These are phyloP conservation scores for Trichoderma oligosporum DNA, from an alignment of 2,329 filamentous ascomycete genomes.

Conservation along the genomic window DNA sequence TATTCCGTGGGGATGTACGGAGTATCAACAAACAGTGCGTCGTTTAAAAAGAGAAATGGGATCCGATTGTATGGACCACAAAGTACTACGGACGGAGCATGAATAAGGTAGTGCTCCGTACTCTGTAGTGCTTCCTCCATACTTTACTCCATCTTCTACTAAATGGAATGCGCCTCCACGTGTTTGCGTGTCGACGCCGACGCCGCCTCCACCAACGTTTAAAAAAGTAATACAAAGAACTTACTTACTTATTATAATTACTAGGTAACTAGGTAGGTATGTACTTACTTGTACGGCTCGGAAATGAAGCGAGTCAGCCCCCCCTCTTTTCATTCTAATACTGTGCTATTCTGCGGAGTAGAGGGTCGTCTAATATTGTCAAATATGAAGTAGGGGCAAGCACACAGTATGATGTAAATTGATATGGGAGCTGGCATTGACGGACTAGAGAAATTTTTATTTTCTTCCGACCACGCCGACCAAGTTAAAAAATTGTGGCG, in stretches of 20 bases:
- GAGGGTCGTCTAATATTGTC: not conserved
- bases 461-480: conserved; percentile 9
- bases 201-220: no score
- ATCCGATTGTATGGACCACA: no score
- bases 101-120: no score
- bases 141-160: not conserved
- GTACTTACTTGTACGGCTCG: not conserved
- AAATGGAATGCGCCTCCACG: conserved; percentile 10
- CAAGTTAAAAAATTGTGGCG: conserved; percentile 16
- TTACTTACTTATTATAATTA: no score
- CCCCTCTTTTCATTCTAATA: conserved; percentile 17
- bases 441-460: not conserved
- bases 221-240: no score
- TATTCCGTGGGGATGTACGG: conserved; percentile 10
- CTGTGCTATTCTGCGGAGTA: conserved; percentile 11
- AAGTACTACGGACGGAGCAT: no score
- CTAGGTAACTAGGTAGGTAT: no score
- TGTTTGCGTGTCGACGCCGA: conserved; percentile 1
- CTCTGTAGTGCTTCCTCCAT: not conserved
- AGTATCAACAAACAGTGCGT: not conserved
- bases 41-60: no score
- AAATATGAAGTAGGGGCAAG: conserved; percentile 15
- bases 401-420: conserved; percentile 17
- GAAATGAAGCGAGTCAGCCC: conserved; percentile 15
- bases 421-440: not conserved